phyloP scores from a whole-genome alignment of 1,284 basidiomycete species.

The Rhodotorula sp. region DNA sequence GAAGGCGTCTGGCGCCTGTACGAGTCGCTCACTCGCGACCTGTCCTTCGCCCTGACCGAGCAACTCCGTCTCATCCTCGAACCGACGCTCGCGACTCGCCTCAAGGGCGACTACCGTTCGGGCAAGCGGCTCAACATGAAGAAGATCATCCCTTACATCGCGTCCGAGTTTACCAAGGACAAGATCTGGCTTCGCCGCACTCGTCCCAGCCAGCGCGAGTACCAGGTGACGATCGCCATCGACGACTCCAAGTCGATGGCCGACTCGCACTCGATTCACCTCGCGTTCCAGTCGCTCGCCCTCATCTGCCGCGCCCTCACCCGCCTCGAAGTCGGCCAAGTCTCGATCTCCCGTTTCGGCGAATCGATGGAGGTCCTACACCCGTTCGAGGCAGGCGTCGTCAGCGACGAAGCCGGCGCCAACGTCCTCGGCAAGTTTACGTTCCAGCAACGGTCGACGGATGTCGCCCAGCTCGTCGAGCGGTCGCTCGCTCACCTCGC shows the following conservation, averaged over 20 bases:
- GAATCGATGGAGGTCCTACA: slow-evolving; percentile 83
- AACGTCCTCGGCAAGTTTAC: slow-evolving; percentile 78
- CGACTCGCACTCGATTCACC: slow-evolving; percentile 84
- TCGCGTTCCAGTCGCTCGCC: slow-evolving; percentile 91
- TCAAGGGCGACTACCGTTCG: slow-evolving; percentile 96
- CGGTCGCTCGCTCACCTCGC: slow-evolving; percentile 75
- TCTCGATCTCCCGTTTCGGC: slow-evolving; percentile 89
- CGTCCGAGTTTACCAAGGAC: slow-evolving; percentile 98
- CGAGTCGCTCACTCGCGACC: slow-evolving; percentile 81
- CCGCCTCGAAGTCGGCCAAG: slow-evolving; percentile 90
- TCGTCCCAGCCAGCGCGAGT: slow-evolving; percentile 88
- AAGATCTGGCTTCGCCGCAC: slow-evolving; percentile 98
- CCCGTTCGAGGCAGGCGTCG: slow-evolving; percentile 68
- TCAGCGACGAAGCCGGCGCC: slow-evolving; percentile 75
- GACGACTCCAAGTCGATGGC: slow-evolving; percentile 98
- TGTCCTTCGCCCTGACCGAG: slow-evolving; percentile 89
- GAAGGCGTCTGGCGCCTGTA: slow-evolving; percentile 87
- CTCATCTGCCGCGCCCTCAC: slow-evolving; percentile 87
- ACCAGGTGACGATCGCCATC: slow-evolving; percentile 90
- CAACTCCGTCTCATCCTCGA: slow-evolving; percentile 95
- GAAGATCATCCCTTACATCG: slow-evolving; percentile 97
- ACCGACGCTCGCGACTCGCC: slow-evolving; percentile 87
- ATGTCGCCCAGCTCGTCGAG: slow-evolving; percentile 83
- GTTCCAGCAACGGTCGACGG: slow-evolving; percentile 88
- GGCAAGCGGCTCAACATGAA: slow-evolving; percentile 99